Evolutionary conservation across 2,329 filamentous ascomycete genomes (phyloP), one percentile per base, ranked within the genome.

Genomic region (Zasmidium cellare): DNA sequence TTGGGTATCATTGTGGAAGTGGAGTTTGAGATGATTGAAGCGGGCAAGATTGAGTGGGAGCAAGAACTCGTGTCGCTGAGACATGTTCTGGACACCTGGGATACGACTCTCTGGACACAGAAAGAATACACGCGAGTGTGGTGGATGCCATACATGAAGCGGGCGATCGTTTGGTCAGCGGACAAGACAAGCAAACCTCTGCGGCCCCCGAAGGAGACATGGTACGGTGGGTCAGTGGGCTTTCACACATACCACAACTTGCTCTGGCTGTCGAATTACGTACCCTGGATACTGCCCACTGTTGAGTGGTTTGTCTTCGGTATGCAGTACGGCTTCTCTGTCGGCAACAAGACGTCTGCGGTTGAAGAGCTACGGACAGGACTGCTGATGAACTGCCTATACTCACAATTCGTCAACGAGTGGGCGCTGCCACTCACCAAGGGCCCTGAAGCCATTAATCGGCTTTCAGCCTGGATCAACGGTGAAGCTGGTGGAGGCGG

Each of bases 371-470:
- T 89, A 62, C 86, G 89, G 59, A 80, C 88, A 63, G 93, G 92
- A 12, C 83, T 97, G 47, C 81, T 97, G 53, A 93, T 99, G 90
- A 94, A 99, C 78, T 99, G 94, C 70, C 84, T 97, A 5, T 99
- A 97, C 79, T 93, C 90, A n/a, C 94, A 99, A 72, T 96, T 91
- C 68, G 94, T 99, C 64, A 97, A 99, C 74, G 94, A 99, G 74
- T 99, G 94, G 94, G 93, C 93, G 0, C 83, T 99, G 6, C 93
- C 94, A 1, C 81, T 99, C 1, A 80, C 86, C 62, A 88, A 89
- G 65, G 94, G 94, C 0, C 93, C 93, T 14, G 92, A 97, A 75
- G 92, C 91, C 7, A 84, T 99, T 46, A 83, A 80, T 28, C 86
- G 94, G 9, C 82, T 99, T 12, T 90, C 88, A 41, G 88, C 90